phyloP scores from a whole-genome alignment of 208 protist genomes.

The Acanthamoeba polyphaga region DNA sequence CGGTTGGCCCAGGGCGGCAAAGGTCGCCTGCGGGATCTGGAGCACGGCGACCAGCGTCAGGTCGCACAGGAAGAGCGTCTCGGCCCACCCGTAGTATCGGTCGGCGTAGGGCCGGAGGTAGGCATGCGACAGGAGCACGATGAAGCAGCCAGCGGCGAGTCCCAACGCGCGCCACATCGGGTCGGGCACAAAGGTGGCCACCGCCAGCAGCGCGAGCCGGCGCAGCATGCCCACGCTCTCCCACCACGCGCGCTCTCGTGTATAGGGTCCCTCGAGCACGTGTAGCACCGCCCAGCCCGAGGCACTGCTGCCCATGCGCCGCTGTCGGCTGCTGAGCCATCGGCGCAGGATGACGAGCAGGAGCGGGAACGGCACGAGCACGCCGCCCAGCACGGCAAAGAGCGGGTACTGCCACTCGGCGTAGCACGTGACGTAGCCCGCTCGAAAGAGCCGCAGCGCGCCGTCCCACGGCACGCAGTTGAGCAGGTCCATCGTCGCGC shows the following conservation, averaged over 20 bases:
- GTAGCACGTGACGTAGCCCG: neutral
- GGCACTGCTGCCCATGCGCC: too few species aligned
- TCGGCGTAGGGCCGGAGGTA: neutral
- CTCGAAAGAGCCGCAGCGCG: neutral
- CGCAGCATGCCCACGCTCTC: conserved; percentile 42
- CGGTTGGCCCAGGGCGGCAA: neutral
- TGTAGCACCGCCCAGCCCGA: neutral
- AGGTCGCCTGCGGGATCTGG: conserved; percentile 29
- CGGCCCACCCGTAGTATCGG: neutral
- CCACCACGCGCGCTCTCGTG: neutral
- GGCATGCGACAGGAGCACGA: conserved; percentile 17
- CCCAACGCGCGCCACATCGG: neutral
- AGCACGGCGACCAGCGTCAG: neutral
- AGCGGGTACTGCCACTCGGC: neutral
- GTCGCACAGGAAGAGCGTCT: neutral
- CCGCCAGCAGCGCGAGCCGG: neutral
- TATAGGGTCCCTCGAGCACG: neutral
- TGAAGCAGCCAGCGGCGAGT: too few species aligned
- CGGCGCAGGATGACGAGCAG: too few species aligned
- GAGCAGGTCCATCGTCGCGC: neutral
- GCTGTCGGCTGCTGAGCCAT: too few species aligned
- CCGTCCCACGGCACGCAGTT: neutral
- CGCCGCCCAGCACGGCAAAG: neutral
- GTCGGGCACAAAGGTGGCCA: conserved; percentile 23
- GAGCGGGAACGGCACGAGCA: too few species aligned